Percentiles rank a stretch among this genome's conserved stretches.
Evolutionary conservation across 2,329 filamentous ascomycete genomes (phyloP).

Genomic region (Claviceps arundinis): DNA sequence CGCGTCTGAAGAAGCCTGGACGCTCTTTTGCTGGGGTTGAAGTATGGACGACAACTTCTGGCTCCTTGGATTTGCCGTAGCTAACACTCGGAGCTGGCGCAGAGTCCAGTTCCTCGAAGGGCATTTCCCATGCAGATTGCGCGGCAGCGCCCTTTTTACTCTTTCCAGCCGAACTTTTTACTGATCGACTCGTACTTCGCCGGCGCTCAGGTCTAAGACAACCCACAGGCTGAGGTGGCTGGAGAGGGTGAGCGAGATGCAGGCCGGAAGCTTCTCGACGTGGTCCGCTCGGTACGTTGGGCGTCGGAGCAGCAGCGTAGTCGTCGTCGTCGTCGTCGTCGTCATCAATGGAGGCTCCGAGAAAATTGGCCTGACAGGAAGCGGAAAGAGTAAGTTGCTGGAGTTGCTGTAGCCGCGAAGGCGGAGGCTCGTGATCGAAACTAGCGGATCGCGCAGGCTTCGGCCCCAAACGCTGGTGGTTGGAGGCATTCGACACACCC

Average conservation of each 20-base stretch:
- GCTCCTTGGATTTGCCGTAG: constrained; percentile 45
- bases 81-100: constrained; percentile 45
- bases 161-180: constrained; percentile 31
- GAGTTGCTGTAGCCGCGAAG: constrained; percentile 8
- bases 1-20: constrained; percentile 82
- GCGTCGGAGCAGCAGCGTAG: constrained; percentile 74
- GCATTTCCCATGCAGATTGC: constrained; percentile 15
- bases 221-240: constrained; percentile 26
- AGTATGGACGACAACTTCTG: constrained; percentile 30
- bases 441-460: constrained; percentile 52
- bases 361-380: constrained; percentile 35
- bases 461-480: constrained; percentile 44
- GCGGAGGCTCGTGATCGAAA: constrained; percentile 47
- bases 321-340: constrained; percentile 43
- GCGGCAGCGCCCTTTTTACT: constrained; percentile 13
- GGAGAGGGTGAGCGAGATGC: constrained; percentile 20
- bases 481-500: constrained; percentile 43
- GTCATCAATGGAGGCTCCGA: constrained; percentile 39
- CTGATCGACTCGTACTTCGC: constrained; percentile 42
- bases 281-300: constrained; percentile 70
- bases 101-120: constrained; percentile 31
- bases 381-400: constrained; percentile 14
- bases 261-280: constrained; percentile 32
- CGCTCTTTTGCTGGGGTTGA: constrained; percentile 47
- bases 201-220: constrained; percentile 34